Evolutionary conservation across 345 rosid genomes (phyloP).

Genomic region (Physaria fendleri): DNA sequence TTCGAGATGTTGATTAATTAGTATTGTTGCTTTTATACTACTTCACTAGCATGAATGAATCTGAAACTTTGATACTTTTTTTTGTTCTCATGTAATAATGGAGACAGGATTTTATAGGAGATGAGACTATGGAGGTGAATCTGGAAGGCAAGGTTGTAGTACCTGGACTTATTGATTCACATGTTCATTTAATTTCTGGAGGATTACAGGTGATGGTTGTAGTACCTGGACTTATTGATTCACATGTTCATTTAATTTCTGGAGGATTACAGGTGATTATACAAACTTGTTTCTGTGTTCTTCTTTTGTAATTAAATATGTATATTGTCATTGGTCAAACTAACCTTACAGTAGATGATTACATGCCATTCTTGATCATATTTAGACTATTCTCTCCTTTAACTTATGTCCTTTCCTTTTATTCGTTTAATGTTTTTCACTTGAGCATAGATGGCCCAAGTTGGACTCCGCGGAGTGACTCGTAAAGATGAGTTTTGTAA

Average conservation of each 20-base stretch:
- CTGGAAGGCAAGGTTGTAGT: conserved; percentile 72
- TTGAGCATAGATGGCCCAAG: conserved; percentile 51
- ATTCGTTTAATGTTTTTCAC: background rate
- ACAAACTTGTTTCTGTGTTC: background rate
- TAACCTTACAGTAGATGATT: background rate
- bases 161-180: conserved; percentile 94
- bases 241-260: conserved; percentile 70
- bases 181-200: conserved; percentile 65
- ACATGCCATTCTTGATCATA: background rate
- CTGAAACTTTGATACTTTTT: background rate
- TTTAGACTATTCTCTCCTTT: background rate
- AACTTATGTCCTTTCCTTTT: background rate
- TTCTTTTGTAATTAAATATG: background rate
- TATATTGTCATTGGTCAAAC: background rate
- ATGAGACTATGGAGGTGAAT: conserved; percentile 53
- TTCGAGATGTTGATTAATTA: background rate
- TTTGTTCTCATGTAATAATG: conserved; percentile 4
- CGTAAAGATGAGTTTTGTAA: conserved; percentile 62
- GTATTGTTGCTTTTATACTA: background rate
- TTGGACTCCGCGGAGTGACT: conserved; percentile 54
- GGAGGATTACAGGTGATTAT: conserved; percentile 76
- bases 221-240: conserved; percentile 90
- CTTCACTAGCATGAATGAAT: background rate
- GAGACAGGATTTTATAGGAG: conserved; percentile 51
- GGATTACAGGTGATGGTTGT: conserved; percentile 84